These are phyloP conservation scores for Euptelea pleiosperma DNA, from an alignment of 164 flowering plant genomes.

Conservation along the genomic window DNA sequence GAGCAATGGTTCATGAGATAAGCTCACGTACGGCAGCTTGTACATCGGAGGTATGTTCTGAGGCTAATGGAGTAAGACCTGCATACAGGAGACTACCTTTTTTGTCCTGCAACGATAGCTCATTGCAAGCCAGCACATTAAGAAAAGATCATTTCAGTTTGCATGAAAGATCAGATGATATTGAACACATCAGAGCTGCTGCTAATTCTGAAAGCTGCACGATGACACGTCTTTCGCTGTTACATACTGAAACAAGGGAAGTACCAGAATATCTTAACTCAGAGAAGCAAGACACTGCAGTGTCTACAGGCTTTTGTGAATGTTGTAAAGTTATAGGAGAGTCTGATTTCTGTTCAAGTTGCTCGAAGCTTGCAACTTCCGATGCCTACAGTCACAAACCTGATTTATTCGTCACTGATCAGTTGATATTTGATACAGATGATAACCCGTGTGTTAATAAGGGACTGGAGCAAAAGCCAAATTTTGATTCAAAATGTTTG, in stretches of 20 bases:
- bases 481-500: slow-evolving; percentile 10
- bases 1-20: slow-evolving; percentile 11
- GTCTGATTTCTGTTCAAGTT: neutral
- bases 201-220: slow-evolving; percentile 8
- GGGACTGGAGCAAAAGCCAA: slow-evolving; percentile 5
- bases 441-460: slow-evolving; percentile 9
- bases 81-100: slow-evolving; percentile 11
- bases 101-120: slow-evolving; percentile 5
- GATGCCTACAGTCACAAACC: slow-evolving; percentile 4
- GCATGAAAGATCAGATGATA: slow-evolving; percentile 6
- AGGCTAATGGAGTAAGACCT: neutral
- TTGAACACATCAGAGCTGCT: slow-evolving; percentile 8
- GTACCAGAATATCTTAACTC: neutral
- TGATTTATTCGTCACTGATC: slow-evolving; percentile 1
- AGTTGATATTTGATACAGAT: slow-evolving; percentile 2
- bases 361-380: neutral
- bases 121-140: slow-evolving; percentile 3
- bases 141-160: neutral
- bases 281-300: neutral
- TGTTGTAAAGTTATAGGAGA: slow-evolving; percentile 4
- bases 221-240: slow-evolving; percentile 4
- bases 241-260: slow-evolving; percentile 1
- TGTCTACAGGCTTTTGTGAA: neutral
- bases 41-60: slow-evolving; percentile 4
- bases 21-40: slow-evolving; percentile 4